Evolutionary conservation across 306 rosid genomes (phyloP), one percentile per base, ranked within the genome.

Genomic region (Vicia villosa): DNA sequence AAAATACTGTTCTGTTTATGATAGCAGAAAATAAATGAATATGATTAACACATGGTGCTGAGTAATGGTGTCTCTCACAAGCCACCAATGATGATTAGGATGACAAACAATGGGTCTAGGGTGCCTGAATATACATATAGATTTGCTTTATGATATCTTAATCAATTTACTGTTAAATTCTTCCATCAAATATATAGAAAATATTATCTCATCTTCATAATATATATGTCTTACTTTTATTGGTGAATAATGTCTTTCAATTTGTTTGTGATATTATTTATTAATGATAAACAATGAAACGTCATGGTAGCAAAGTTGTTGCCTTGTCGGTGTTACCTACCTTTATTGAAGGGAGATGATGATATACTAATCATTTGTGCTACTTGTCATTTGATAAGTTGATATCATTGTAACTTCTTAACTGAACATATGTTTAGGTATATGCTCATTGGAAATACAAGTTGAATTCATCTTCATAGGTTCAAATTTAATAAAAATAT

Each of bases 21-120:
- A 66, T 26, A 12, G 42, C 19, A 60, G 63, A 51, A 38, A 43
- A 32, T 6, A 79, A 69, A 52, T 50, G 73, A 43, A 12, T 3
- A 66, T 16, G 7, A 32, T 32, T 6, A 30, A 77, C 87, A 84
- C 85, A 84, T 84, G 88, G 54, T 68, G 83, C 68, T 71, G 85
- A 80, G 59, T 74, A 77, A 88, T 83, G 46, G 75, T 84, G 93
- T 85, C 85, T 79, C 79, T 52, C n/a, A 52, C 32, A 52, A 52
- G 59, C 15, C 15, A 20, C 58, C 28, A 19, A 51, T 14, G 30
- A 21, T 21, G 15, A 52, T 52, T 52, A 52, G 30, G 59, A 21
- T 50, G 28, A 50, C 59, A 52, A 51, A 51, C 7, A 20, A 52
- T 21, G 2, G 30, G 59, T 52, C 32, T 52, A 21, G 59, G 59